Evolutionary conservation across 768 basidiomycete genomes (phyloP).

Genomic region (Tricholoma saponaceum): DNA sequence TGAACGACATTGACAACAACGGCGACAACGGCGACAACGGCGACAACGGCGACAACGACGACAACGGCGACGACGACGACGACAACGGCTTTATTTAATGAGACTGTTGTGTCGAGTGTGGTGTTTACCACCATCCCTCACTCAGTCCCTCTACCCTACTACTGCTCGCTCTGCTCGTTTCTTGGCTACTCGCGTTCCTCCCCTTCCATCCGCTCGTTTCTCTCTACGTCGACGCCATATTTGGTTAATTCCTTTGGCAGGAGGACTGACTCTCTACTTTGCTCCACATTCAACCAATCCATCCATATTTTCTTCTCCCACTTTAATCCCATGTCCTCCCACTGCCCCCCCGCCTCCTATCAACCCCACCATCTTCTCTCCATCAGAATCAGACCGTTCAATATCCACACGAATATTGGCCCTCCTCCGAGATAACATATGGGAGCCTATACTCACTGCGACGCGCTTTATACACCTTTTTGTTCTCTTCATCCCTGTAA

Average conservation of each 20-base stretch:
- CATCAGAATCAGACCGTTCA: conserved; percentile 55
- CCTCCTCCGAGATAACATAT: conserved; percentile 55
- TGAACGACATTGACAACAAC: not conserved
- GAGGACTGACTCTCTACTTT: conserved; percentile 49
- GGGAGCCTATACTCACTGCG: conserved; percentile 85
- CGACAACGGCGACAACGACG: conserved; percentile 8
- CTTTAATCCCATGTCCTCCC: conserved; percentile 37
- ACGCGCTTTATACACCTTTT: conserved; percentile 81
- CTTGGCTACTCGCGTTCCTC: conserved; percentile 31
- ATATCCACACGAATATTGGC: conserved; percentile 38
- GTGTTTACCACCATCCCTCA: conserved; percentile 16
- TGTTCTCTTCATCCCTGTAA: conserved; percentile 82
- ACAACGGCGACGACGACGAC: not conserved
- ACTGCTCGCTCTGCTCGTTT: conserved; percentile 13
- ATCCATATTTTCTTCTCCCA: conserved; percentile 45
- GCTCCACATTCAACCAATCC: conserved; percentile 39
- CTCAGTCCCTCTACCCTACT: conserved; percentile 12
- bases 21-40: not conserved
- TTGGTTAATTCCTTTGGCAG: conserved; percentile 57
- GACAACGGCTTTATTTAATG: conserved; percentile 15
- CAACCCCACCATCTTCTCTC: conserved; percentile 53
- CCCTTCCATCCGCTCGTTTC: conserved; percentile 20
- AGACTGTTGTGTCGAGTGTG: conserved; percentile 8
- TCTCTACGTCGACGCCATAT: conserved; percentile 29
- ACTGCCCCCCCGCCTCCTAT: conserved; percentile 2